Evolutionary conservation across 192 early-diverging fungal genomes (phyloP), one percentile per base, ranked within the genome.

Genomic region (Coemansia reversa): DNA sequence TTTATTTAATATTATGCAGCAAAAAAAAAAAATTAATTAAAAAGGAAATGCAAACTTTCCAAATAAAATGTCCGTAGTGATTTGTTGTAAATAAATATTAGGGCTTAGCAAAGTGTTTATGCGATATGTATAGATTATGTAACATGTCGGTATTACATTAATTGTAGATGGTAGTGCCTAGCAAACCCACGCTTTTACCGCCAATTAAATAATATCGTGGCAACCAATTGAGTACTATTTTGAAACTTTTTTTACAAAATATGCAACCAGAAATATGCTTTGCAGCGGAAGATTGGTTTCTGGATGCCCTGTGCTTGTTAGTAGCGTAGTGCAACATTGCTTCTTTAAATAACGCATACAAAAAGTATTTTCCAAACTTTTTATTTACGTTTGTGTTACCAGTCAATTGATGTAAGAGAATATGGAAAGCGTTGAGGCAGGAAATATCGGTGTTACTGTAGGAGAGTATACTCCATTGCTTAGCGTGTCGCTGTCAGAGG

Each of bases 401-500:
- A 11, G 8, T 16, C 3, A 16, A 45, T 45, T 45, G 2, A 1
- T 45, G 12, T 45, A 11, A 45, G 39, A 16, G 14, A 14, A 16
- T 12, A 45, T 45, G 39, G 39, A 45, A 45, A 45, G 16, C 12
- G 39, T 16, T 4, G 39, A 45, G 39, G 1, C 39, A 45, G 14
- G 12, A 3, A 12, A 14, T 45, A 3, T 16, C 12, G 14, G 14
- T 9, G 39, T 3, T 45, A 45, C 16, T 45, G 39, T 16, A 45
- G 39, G 39, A 3, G 61, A 63, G 20, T 35, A 51, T 16, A 54
- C 61, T 9, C 61, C 66, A 11, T 64, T 79, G 19, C 71, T 79
- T 5, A 74, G 67, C 23, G 57, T 62, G 9, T 79, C 76, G 47
- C 63, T 68, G 2, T 79, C 71, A 11, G 71, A 56, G 28, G 58